Conservation (phyloP, 2,329 filamentous ascomycete species). For the Coleophoma eucalyptorum region DNA sequence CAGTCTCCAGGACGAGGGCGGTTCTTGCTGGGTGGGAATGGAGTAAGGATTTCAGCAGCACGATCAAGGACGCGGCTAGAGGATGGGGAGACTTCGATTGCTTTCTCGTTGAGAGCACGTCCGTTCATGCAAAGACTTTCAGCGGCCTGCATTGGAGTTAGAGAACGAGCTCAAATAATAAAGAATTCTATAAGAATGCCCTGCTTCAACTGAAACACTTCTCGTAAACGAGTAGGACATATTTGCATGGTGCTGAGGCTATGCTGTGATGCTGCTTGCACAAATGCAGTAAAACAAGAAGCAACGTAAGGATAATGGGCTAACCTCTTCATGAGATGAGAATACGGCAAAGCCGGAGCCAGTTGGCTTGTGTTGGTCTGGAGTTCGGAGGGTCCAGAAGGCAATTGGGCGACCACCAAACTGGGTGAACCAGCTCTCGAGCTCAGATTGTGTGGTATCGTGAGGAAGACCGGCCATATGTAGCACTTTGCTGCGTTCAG, state of each 20-base stretch:
- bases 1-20: constrained; percentile 94
- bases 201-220: constrained; percentile 15
- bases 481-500: constrained; percentile 94
- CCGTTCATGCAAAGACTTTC: constrained; percentile 99
- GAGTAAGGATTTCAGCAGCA: constrained; percentile 91
- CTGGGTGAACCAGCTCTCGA: constrained; percentile 99
- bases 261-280: constrained; percentile 23
- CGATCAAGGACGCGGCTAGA: constrained; percentile 95
- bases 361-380: constrained; percentile 99
- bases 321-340: constrained; percentile 96
- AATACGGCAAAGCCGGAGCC: constrained; percentile 98
- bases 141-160: constrained; percentile 64
- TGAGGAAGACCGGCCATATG: constrained; percentile 97
- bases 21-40: constrained; percentile 98
- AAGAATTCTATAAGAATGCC: constrained; percentile 24
- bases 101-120: constrained; percentile 95
- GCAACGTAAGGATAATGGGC: constrained; percentile 17
- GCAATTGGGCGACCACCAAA: constrained; percentile 97
- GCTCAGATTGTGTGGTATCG: constrained; percentile 96
- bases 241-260: constrained; percentile 21
- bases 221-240: constrained; percentile 25
- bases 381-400: constrained; percentile 97
- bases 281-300: constrained; percentile 20
- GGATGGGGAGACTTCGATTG: constrained; percentile 96
- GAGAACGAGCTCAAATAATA: constrained; percentile 23